A percentile compares a stretch with the other conserved stretches of the same genome.
phyloP scores from a whole-genome alignment of 139 green algal genomes.

The Chlorella sp. region DNA sequence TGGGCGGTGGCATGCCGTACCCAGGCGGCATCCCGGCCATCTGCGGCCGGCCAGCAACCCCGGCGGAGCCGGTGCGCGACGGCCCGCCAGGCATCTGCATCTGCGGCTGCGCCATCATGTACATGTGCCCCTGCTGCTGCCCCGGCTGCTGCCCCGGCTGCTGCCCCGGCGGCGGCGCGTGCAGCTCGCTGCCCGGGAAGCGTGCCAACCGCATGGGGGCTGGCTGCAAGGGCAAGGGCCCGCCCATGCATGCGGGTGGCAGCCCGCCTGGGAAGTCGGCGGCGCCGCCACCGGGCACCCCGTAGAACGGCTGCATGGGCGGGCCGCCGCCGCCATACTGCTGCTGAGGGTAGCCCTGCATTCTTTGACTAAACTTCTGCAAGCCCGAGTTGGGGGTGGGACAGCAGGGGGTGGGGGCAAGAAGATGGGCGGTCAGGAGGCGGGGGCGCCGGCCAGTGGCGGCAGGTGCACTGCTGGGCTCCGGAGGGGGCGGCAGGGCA shows the following conservation, averaged over 20 bases:
- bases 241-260: background rate
- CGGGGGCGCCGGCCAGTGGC: too few species aligned
- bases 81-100: background rate
- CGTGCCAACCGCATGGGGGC: conserved; percentile 1
- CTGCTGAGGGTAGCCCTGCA: background rate
- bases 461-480: too few species aligned
- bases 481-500: too few species aligned
- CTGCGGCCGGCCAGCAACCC: background rate
- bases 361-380: background rate
- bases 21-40: background rate
- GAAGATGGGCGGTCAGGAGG: too few species aligned
- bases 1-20: background rate
- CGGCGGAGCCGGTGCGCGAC: background rate
- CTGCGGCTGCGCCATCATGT: background rate
- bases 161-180: conserved; percentile 3
- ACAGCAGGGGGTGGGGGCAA: background rate
- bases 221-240: background rate
- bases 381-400: background rate
- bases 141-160: background rate
- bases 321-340: background rate
- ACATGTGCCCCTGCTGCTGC: background rate
- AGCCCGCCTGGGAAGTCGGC: background rate
- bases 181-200: conserved; percentile 22
- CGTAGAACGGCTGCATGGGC: background rate
- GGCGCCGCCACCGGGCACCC: background rate